Percentiles rank a stretch among this genome's conserved stretches.
Conservation (phyloP, 225 moss, liverwort and hornwort species). For the Marchantia paleacea region DNA sequence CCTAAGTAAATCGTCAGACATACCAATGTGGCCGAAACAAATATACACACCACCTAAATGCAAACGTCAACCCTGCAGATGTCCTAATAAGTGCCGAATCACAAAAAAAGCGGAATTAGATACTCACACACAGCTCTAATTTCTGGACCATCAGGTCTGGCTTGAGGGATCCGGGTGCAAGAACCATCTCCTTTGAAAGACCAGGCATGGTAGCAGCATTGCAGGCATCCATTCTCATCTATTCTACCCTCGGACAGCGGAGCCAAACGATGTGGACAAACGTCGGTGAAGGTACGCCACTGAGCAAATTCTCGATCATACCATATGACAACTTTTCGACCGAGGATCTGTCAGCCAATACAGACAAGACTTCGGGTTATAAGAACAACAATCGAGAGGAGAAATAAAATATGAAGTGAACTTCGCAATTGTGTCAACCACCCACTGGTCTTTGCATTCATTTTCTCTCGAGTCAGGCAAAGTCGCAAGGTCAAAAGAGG, state of each 20-base stretch:
- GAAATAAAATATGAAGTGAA: no score
- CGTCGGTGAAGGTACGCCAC: slow-evolving; percentile 65
- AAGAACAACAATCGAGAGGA: no score
- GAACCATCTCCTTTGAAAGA: slow-evolving; percentile 61
- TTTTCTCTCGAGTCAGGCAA: no score
- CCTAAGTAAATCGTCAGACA: background rate
- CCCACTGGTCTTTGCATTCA: no score
- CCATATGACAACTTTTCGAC: slow-evolving; percentile 69
- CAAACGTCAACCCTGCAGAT: background rate
- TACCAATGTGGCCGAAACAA: background rate
- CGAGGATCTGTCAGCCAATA: slow-evolving; percentile 43
- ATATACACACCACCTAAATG: background rate
- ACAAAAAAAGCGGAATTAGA: background rate
- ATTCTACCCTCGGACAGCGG: slow-evolving; percentile 69
- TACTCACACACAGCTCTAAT: slow-evolving; percentile 54
- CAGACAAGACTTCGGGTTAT: no score
- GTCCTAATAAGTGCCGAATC: no score
- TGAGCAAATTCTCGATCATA: slow-evolving; percentile 48
- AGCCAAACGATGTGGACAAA: slow-evolving; percentile 71
- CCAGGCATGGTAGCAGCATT: slow-evolving; percentile 84
- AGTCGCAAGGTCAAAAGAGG: no score
- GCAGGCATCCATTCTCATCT: slow-evolving; percentile 64
- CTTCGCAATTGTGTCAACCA: no score
- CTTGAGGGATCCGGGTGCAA: slow-evolving; percentile 71
- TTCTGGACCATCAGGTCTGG: slow-evolving; percentile 65